Evolutionary conservation across 2,329 filamentous ascomycete species (phyloP).

Genomic region (Penicillium digitatum): DNA sequence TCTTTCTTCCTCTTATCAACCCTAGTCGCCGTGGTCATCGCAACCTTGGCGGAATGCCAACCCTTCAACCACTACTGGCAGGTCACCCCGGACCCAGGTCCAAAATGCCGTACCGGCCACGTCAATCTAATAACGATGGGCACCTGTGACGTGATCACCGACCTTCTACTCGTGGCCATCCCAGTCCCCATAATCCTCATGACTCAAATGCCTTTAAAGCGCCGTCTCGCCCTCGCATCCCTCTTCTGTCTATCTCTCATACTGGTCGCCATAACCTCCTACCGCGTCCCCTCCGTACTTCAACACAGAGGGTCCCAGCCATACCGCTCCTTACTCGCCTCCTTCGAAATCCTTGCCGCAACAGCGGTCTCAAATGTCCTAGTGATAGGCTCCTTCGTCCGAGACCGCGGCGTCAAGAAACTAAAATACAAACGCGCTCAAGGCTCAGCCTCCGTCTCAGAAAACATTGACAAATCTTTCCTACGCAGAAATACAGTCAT

Average conservation of each 20-base stretch:
- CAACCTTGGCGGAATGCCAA: constrained; percentile 77
- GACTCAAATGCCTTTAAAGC: constrained; percentile 70
- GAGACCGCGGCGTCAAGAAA: constrained; percentile 87
- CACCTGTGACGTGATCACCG: constrained; percentile 81
- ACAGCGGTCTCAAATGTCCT: constrained; percentile 82
- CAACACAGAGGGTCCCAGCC: constrained; percentile 69
- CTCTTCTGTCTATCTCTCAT: constrained; percentile 82
- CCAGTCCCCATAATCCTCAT: constrained; percentile 82
- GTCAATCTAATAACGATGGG: constrained; percentile 87
- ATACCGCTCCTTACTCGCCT: constrained; percentile 82
- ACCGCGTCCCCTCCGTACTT: constrained; percentile 77
- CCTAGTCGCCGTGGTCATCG: constrained; percentile 74
- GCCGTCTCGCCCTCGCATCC: constrained; percentile 72
- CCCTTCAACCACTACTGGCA: constrained; percentile 74
- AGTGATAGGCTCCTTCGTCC: constrained; percentile 85
- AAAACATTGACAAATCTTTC: constrained; percentile 42
- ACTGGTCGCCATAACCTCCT: constrained; percentile 74
- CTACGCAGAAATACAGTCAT: constrained; percentile 55
- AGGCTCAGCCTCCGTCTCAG: constrained; percentile 47
- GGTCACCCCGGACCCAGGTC: constrained; percentile 78
- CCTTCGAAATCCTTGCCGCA: constrained; percentile 83
- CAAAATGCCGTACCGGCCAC: constrained; percentile 79
- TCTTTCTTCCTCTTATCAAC: constrained; percentile 72
- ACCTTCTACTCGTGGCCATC: constrained; percentile 80
- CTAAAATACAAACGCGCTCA: constrained; percentile 62